phyloP scores from a whole-genome alignment of 2,329 filamentous ascomycete species.

The Xylaria sp. region DNA sequence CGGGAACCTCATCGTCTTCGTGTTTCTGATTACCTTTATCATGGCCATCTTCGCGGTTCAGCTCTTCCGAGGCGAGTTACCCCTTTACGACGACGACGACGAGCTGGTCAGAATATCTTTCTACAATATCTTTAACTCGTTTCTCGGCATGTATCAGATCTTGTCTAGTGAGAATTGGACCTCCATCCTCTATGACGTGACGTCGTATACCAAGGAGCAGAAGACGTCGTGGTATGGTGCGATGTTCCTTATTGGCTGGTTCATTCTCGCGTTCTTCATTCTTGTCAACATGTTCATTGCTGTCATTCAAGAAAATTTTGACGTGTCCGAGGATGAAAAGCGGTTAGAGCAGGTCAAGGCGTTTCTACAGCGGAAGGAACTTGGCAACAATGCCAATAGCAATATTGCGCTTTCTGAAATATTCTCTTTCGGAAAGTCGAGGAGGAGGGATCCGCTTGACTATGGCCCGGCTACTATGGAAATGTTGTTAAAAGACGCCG shows the following conservation, averaged over 20 bases:
- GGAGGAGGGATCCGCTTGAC: slow-evolving; percentile 80
- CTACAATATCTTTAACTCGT: slow-evolving; percentile 90
- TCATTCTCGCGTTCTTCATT: slow-evolving; percentile 93
- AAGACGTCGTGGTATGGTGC: slow-evolving; percentile 92
- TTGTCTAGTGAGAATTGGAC: slow-evolving; percentile 98
- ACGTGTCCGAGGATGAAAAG: slow-evolving; percentile 98
- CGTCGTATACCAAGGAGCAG: slow-evolving; percentile 63
- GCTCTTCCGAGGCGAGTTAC: slow-evolving; percentile 86
- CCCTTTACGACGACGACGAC: slow-evolving; percentile 61
- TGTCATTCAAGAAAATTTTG: slow-evolving; percentile 99
- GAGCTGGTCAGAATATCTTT: slow-evolving; percentile 74
- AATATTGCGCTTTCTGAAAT: slow-evolving; percentile 78
- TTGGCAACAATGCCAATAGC: slow-evolving; percentile 67
- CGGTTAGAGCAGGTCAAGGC: slow-evolving; percentile 94
- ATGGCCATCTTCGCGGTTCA: slow-evolving; percentile 92
- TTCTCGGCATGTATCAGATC: slow-evolving; percentile 97
- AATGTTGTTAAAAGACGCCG: slow-evolving; percentile 94
- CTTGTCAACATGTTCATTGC: slow-evolving; percentile 99
- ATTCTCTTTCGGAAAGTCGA: slow-evolving; percentile 63
- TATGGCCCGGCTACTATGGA: slow-evolving; percentile 91
- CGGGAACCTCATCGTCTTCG: slow-evolving; percentile 91
- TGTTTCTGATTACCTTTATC: slow-evolving; percentile 93
- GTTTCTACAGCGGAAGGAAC: slow-evolving; percentile 88
- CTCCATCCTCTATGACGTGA: slow-evolving; percentile 79
- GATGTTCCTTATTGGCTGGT: slow-evolving; percentile 91